These are phyloP conservation scores for Withania somnifera DNA, from an alignment of 305 asterid genomes.

Conservation along the genomic window DNA sequence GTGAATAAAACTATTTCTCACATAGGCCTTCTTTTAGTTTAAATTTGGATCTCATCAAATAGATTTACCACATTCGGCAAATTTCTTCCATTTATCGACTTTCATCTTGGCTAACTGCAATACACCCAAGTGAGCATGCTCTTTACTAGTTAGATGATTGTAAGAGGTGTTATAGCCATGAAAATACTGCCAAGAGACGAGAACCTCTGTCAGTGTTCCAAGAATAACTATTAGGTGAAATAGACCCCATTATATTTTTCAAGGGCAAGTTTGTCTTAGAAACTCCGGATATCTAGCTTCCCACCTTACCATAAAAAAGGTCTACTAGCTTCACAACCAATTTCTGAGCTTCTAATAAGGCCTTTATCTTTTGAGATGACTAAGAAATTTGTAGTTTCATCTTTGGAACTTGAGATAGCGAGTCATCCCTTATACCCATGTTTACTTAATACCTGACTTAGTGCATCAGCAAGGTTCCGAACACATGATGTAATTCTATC, in stretches of 20 bases:
- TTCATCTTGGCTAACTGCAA: not conserved
- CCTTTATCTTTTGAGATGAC: too few relatives aligned
- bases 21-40: not conserved
- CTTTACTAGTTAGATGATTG: not conserved
- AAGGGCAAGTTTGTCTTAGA: not conserved
- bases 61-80: not conserved
- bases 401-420: not conserved
- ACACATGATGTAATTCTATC: not conserved
- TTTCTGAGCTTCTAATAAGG: not conserved
- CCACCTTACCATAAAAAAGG: not conserved
- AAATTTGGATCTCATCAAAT: not conserved
- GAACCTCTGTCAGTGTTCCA: not conserved
- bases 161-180: not conserved
- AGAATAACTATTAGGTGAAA: not conserved
- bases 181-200: not conserved
- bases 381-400: not conserved
- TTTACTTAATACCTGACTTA: not conserved
- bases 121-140: not conserved
- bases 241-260: not conserved
- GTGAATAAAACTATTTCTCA: not conserved
- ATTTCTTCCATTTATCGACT: not conserved
- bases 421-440: not conserved
- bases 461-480: not conserved
- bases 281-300: not conserved
- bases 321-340: not conserved